These are phyloP conservation scores for Escallonia rubra DNA, from an alignment of 129 eudicot genomes.

Conservation along the genomic window DNA sequence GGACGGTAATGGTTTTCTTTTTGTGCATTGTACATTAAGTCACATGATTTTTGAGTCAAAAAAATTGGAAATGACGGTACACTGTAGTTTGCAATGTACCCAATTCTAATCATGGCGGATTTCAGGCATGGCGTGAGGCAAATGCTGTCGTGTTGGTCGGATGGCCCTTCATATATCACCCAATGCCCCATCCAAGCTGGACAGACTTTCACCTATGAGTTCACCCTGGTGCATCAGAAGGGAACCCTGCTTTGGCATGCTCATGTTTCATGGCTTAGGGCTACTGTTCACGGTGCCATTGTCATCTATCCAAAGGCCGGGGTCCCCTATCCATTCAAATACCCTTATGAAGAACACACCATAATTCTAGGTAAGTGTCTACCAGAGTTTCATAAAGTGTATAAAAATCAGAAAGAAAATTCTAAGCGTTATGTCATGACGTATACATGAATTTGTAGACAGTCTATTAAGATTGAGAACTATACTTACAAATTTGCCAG, in stretches of 20 bases:
- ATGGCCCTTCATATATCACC: conserved; percentile 83
- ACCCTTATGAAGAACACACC: conserved; percentile 64
- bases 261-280: conserved; percentile 75
- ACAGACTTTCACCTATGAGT: conserved; percentile 57
- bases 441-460: too few species aligned
- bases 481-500: conserved; percentile 17
- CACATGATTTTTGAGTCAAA: too few species aligned
- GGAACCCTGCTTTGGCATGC: conserved; percentile 88
- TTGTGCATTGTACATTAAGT: too few species aligned
- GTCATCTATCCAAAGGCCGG: conserved; percentile 64
- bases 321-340: conserved; percentile 58
- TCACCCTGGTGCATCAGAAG: conserved; percentile 54
- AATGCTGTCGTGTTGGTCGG: conserved; percentile 67
- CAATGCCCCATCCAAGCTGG: conserved; percentile 87
- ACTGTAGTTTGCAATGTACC: not conserved
- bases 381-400: too few species aligned
- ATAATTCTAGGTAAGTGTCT: conserved; percentile 45
- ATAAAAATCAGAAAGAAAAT: too few species aligned
- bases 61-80: too few species aligned
- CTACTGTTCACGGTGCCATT: conserved; percentile 80
- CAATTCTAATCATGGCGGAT: not conserved
- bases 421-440: too few species aligned
- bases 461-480: too few species aligned
- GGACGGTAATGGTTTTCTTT: too few species aligned
- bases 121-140: conserved; percentile 85